Evolutionary conservation across 2,329 filamentous ascomycete species (phyloP).

Genomic region (Claviceps sp.): DNA sequence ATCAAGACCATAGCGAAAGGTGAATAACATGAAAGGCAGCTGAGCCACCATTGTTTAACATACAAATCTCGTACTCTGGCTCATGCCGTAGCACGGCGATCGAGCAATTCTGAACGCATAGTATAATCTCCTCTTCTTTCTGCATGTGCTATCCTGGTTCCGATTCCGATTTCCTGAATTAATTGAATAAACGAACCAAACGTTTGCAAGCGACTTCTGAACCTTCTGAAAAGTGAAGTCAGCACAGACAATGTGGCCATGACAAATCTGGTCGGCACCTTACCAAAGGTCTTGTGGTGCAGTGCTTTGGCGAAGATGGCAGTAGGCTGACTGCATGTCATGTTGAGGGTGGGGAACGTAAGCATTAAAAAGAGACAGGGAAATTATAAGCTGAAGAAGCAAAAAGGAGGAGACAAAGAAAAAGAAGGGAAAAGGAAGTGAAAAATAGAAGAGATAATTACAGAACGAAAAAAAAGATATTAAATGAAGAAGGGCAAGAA

Average conservation of each 20-base stretch:
- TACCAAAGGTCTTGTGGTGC: too few species aligned
- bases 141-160: slow-evolving; percentile 3
- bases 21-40: neutral
- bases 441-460: neutral
- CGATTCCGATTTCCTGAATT: slow-evolving; percentile 6
- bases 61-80: neutral
- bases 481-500: neutral
- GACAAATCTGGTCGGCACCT: neutral
- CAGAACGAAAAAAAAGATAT: neutral
- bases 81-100: neutral
- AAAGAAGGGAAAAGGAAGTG: neutral
- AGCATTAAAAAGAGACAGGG: neutral
- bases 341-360: neutral
- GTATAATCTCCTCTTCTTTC: neutral
- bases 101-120: neutral
- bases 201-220: neutral
- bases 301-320: neutral
- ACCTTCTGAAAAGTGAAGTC: neutral
- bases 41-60: neutral
- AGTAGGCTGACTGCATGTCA: neutral
- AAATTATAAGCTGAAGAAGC: neutral
- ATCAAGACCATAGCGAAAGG: too few species aligned
- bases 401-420: neutral
- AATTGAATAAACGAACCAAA: slow-evolving; percentile 1
- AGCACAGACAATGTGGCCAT: neutral